Evolutionary conservation across 768 basidiomycete species (phyloP).

Genomic region (Psilocybe subaeruginosa): DNA sequence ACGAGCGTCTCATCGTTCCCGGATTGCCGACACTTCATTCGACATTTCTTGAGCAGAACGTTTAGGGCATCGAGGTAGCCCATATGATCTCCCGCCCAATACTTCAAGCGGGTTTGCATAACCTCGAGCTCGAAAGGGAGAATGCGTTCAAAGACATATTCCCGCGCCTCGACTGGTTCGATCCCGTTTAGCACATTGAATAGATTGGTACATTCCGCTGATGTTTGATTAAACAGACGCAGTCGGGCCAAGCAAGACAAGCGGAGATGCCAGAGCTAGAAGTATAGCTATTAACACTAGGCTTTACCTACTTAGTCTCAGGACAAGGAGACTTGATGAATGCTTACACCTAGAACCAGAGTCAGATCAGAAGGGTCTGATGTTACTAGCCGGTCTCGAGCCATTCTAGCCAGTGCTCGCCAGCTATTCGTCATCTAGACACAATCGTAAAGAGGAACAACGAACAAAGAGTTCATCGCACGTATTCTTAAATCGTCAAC

Average conservation of each 20-base stretch:
- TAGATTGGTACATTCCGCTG: slow-evolving; percentile 81
- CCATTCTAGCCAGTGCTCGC: slow-evolving; percentile 84
- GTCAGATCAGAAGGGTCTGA: slow-evolving; percentile 70
- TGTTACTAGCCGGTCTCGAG: slow-evolving; percentile 73
- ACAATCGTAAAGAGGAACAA: neutral
- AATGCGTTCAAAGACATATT: slow-evolving; percentile 61
- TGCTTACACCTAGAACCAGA: slow-evolving; percentile 67
- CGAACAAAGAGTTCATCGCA: neutral
- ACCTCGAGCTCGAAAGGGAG: slow-evolving; percentile 68
- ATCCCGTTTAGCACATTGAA: slow-evolving; percentile 70
- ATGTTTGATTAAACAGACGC: slow-evolving; percentile 85
- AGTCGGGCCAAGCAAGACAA: slow-evolving; percentile 78
- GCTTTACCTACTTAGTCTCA: neutral
- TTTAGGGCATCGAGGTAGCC: slow-evolving; percentile 77
- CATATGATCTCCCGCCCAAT: slow-evolving; percentile 83
- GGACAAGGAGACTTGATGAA: neutral
- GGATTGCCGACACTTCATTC: slow-evolving; percentile 47
- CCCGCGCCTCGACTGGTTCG: slow-evolving; percentile 52
- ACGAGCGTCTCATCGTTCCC: slow-evolving; percentile 36
- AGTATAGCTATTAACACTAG: neutral
- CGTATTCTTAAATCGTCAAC: slow-evolving; percentile 12
- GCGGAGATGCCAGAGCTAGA: slow-evolving; percentile 83
- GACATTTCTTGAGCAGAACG: slow-evolving; percentile 65
- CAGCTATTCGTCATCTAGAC: slow-evolving; percentile 86
- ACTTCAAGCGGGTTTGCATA: slow-evolving; percentile 73